These are phyloP conservation scores for Cordia subcordata DNA, from an alignment of 257 asterid species.

Conservation along the genomic window DNA sequence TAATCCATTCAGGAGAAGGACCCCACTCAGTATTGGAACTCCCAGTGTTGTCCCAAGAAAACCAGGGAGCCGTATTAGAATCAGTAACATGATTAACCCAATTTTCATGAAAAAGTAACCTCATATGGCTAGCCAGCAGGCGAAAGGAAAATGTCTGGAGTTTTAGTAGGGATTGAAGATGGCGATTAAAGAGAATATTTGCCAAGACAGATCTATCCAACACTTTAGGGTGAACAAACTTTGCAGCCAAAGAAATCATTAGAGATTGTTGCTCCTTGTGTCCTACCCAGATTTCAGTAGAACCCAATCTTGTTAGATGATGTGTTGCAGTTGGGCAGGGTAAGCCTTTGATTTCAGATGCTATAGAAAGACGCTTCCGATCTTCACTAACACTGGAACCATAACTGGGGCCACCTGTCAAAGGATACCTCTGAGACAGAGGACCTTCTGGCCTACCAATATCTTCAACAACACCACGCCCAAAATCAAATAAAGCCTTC, in stretches of 20 bases:
- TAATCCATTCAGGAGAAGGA: slow-evolving; percentile 88
- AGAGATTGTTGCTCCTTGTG: slow-evolving; percentile 69
- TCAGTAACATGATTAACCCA: slow-evolving; percentile 71
- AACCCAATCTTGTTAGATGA: slow-evolving; percentile 59
- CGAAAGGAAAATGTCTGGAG: slow-evolving; percentile 64
- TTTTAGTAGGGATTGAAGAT: slow-evolving; percentile 58
- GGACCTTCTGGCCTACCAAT: slow-evolving; percentile 73
- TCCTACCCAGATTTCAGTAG: slow-evolving; percentile 77
- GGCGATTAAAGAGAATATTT: slow-evolving; percentile 52
- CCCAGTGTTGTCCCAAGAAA: slow-evolving; percentile 76
- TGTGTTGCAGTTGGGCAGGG: slow-evolving; percentile 85
- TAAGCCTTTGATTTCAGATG: slow-evolving; percentile 73
- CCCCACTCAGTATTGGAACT: slow-evolving; percentile 59
- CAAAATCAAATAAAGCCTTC: slow-evolving; percentile 85
- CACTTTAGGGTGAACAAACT: slow-evolving; percentile 80
- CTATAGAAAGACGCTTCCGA: slow-evolving; percentile 38
- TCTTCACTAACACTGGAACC: slow-evolving; percentile 46
- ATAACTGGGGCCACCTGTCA: slow-evolving; percentile 35
- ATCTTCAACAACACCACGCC: slow-evolving; percentile 96
- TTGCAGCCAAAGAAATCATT: slow-evolving; percentile 61
- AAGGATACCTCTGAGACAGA: slow-evolving; percentile 41
- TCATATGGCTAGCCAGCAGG: slow-evolving; percentile 74
- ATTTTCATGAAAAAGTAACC: slow-evolving; percentile 62
- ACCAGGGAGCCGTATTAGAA: slow-evolving; percentile 83
- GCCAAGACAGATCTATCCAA: slow-evolving; percentile 67